Percentiles rank a stretch among this genome's conserved stretches.
phyloP scores from a whole-genome alignment of 2,329 filamentous ascomycete species.

The Colletotrichum nymphaeae region DNA sequence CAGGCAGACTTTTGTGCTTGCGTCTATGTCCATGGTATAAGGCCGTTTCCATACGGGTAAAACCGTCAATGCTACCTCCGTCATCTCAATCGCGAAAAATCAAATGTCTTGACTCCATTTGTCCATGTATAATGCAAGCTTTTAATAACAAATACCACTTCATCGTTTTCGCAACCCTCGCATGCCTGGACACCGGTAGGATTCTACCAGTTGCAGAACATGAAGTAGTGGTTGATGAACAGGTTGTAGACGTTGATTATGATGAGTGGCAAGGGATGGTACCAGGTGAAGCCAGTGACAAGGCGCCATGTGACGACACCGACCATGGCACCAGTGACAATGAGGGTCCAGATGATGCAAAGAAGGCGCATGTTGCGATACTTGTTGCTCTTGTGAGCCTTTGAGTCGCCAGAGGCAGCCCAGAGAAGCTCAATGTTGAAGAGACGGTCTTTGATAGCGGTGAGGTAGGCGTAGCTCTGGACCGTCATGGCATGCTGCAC shows the following conservation, averaged over 20 bases:
- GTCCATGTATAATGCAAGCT: constrained; percentile 21
- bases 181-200: neutral
- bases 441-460: constrained; percentile 53
- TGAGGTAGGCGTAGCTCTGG: constrained; percentile 55
- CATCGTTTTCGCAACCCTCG: neutral
- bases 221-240: constrained; percentile 52
- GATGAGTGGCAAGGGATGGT: constrained; percentile 51
- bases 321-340: constrained; percentile 46
- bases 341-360: constrained; percentile 50
- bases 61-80: neutral
- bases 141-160: constrained; percentile 11
- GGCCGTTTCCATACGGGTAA: constrained; percentile 8
- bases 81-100: constrained; percentile 5
- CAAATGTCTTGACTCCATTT: constrained; percentile 23
- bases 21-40: constrained; percentile 1
- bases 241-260: constrained; percentile 52
- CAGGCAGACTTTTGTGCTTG: neutral
- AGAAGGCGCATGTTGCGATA: constrained; percentile 55
- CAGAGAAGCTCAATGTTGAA: constrained; percentile 52
- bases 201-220: constrained; percentile 46
- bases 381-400: constrained; percentile 54
- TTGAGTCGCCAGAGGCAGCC: constrained; percentile 52
- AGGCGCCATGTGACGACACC: constrained; percentile 49
- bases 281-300: constrained; percentile 49
- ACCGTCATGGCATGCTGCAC: constrained; percentile 55